Evolutionary conservation across 176 grass and related monocot species (phyloP).

Genomic region (Oryza coarctata): DNA sequence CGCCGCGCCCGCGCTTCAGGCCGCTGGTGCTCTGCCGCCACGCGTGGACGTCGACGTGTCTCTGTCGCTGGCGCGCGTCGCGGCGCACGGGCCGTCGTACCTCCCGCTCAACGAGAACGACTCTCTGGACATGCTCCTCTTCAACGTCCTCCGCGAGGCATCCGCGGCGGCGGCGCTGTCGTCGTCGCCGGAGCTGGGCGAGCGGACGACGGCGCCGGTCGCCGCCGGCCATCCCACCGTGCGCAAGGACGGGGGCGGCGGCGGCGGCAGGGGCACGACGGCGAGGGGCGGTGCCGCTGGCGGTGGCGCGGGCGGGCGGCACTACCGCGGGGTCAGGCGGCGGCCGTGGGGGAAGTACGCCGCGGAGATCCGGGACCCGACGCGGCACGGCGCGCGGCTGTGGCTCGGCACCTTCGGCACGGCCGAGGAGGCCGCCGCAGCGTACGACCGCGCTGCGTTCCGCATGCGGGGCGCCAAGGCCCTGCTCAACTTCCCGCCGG

Average conservation of each 20-base stretch:
- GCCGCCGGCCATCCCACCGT: not conserved
- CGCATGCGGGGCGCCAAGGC: constrained; percentile 81
- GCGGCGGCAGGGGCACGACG: not conserved
- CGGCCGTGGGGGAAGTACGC: constrained; percentile 95
- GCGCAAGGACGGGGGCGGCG: not conserved
- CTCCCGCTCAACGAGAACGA: constrained; percentile 94
- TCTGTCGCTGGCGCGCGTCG: constrained; percentile 15
- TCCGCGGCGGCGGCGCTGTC: constrained; percentile 24
- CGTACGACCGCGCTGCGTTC: constrained; percentile 82
- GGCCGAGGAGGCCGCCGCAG: constrained; percentile 71
- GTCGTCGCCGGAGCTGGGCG: not conserved
- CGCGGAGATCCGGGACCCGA: constrained; percentile 87
- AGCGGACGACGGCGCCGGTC: not conserved
- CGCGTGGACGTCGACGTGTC: constrained; percentile 20
- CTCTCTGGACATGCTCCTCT: constrained; percentile 93
- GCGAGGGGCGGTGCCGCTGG: not conserved
- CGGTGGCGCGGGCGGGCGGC: constrained; percentile 22
- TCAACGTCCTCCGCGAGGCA: constrained; percentile 82
- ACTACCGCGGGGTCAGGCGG: constrained; percentile 84
- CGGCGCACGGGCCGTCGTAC: constrained; percentile 25
- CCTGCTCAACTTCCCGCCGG: constrained; percentile 72
- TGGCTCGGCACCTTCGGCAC: constrained; percentile 97
- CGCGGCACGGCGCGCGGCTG: constrained; percentile 65
- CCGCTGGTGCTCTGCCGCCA: not conserved
- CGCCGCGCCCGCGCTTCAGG: not conserved